Base-by-base conservation (phyloP, 495 filamentous ascomycete species). In the Xylaria longipes region DNA sequence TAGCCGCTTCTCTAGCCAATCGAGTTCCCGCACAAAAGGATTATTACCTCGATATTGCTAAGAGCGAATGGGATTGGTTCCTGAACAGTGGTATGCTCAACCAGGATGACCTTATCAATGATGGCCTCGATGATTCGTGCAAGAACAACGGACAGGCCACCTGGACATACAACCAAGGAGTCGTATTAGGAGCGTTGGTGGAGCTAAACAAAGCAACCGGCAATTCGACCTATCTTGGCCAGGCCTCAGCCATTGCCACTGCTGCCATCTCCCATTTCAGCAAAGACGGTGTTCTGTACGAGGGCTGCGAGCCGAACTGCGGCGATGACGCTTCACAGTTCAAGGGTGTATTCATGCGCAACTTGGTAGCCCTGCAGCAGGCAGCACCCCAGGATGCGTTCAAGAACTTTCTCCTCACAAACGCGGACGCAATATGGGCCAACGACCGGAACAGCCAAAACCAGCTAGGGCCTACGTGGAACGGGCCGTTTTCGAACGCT, bases 91-190 rank as follows among this genome's bases (percentile, higher is more conserved):
- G 89, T 1, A 85, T 95, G 80, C 90, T 94, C 71, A 92, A 91
- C 72, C 37, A 77, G 17, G 76, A 92, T n/a, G 83, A 86, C 71
- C 83, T 87, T 7, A 90, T 95, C 79, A 92, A 93, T 75, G 92
- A 95, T 74, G 91, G 91, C 11, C 85, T 95, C 25, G 69, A 35
- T 0, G 78, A 81, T 48, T 58, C 75, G 27, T 94, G 91, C 82
- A 82, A 86, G 70, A 92, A 91, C 79, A 93, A 94, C 77, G 84
- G 85, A 37, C 78, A 81, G 43, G 84, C 85, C 9, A 87, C 89
- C 58, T 94, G 89, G 88, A 89, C 91, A 0, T 95, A 95, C 82
- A 95, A 94, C 81, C 92, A 95, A 80, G 92, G 92, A 46, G 91
- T 94, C 35, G 83, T 94, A 45, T 84, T 94, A 15, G 92, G 92